phyloP scores from a whole-genome alignment of 1,139 yeast genomes.

The Zygosaccharomyces sapae region DNA sequence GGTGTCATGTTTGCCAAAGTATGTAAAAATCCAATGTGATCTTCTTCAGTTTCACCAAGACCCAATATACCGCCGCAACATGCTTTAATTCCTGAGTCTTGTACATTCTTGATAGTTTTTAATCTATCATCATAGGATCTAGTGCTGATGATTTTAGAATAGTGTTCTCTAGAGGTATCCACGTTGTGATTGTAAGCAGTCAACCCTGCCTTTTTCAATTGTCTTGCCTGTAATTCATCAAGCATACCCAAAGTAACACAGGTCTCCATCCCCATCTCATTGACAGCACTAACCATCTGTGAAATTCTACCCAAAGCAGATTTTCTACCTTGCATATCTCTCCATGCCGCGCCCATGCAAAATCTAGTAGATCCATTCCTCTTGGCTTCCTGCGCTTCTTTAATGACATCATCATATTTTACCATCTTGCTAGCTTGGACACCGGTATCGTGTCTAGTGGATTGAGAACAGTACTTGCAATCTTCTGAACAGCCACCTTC shows the following conservation, averaged over 20 bases:
- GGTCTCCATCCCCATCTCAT: conserved; percentile 66
- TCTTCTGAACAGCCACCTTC: conserved; percentile 82
- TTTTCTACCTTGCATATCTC: conserved; percentile 78
- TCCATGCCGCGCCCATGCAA: conserved; percentile 88
- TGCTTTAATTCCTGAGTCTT: conserved; percentile 61
- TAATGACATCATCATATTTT: conserved; percentile 55
- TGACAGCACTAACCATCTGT: conserved; percentile 62
- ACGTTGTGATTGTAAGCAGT: conserved; percentile 81
- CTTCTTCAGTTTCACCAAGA: conserved; percentile 68
- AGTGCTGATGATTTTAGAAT: conserved; percentile 66
- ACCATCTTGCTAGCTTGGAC: conserved; percentile 63
- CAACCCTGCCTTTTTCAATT: conserved; percentile 61
- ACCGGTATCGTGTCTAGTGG: conserved; percentile 64
- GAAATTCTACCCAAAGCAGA: conserved; percentile 59
- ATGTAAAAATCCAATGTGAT: conserved; percentile 63
- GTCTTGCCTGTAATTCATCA: conserved; percentile 54
- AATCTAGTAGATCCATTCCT: conserved; percentile 70
- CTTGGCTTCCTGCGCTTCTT: conserved; percentile 62
- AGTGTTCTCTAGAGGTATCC: conserved; percentile 75
- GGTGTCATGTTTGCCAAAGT: conserved; percentile 62
- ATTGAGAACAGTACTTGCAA: conserved; percentile 78
- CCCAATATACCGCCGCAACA: conserved; percentile 82
- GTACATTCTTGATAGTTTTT: conserved; percentile 60
- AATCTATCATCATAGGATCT: conserved; percentile 70
- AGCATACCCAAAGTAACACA: conserved; percentile 83